These are phyloP conservation scores for Pseudogymnoascus pannorum DNA, from an alignment of 2,329 filamentous ascomycete genomes.

Conservation along the genomic window DNA sequence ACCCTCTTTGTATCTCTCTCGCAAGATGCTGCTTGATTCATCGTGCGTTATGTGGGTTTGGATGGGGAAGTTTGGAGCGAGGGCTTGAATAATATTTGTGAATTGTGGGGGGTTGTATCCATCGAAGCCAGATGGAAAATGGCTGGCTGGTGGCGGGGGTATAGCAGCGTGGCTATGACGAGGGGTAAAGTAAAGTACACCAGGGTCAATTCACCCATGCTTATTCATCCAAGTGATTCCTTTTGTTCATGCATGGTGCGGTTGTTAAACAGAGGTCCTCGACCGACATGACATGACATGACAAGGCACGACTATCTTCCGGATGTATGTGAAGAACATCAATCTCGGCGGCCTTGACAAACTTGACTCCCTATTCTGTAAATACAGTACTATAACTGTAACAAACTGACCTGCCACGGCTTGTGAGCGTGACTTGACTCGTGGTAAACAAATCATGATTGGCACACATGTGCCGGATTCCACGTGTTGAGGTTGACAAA, in stretches of 20 bases:
- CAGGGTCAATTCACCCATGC: slow-evolving; percentile 3
- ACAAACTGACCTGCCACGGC: neutral
- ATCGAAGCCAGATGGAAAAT: neutral
- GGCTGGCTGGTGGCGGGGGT: neutral
- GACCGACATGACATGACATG: too few relatives aligned
- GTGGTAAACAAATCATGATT: too few relatives aligned
- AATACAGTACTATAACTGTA: too few relatives aligned
- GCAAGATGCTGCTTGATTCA: neutral
- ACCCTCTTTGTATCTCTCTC: too few relatives aligned
- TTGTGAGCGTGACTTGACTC: neutral
- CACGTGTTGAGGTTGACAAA: slow-evolving; percentile 3
- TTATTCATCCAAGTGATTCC: too few relatives aligned
- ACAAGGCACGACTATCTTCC: neutral
- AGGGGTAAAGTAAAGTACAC: too few relatives aligned
- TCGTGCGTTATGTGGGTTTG: neutral
- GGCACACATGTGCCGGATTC: neutral
- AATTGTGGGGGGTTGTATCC: neutral
- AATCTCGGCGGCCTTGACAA: neutral
- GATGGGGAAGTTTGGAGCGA: neutral
- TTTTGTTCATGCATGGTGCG: too few relatives aligned
- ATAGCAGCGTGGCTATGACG: neutral
- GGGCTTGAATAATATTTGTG: neutral
- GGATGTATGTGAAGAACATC: neutral
- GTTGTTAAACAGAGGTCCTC: neutral
- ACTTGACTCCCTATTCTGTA: too few relatives aligned